Evolutionary conservation across 257 asterid genomes (phyloP).

Genomic region (Nicotiana sylvestris): DNA sequence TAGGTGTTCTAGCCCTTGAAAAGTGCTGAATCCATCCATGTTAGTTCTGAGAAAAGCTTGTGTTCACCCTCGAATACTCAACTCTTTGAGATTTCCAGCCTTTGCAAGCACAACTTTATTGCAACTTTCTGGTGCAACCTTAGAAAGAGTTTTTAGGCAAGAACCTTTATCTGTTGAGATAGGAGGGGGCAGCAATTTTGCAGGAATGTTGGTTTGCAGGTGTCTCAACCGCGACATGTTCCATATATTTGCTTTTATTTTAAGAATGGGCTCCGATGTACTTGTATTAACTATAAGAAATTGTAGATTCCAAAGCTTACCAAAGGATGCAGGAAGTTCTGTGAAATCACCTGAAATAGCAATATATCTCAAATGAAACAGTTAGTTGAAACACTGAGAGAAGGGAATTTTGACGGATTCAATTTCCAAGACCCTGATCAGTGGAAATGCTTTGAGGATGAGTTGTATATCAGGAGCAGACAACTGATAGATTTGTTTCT

Average conservation of each 20-base stretch:
- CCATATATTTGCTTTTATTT: neutral
- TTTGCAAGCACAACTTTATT: constrained; percentile 48
- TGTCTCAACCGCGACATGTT: neutral
- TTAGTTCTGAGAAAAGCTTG: constrained; percentile 20
- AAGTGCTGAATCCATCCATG: constrained; percentile 31
- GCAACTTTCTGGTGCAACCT: constrained; percentile 61
- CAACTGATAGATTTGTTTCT: neutral
- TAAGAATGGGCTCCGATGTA: neutral
- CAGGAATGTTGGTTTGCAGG: constrained; percentile 34
- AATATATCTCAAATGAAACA: constrained; percentile 4
- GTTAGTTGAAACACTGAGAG: neutral
- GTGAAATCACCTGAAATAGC: neutral
- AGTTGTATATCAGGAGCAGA: neutral
- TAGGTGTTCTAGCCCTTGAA: constrained; percentile 32
- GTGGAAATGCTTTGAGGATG: constrained; percentile 4
- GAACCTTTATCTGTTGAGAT: constrained; percentile 16
- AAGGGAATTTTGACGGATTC: neutral
- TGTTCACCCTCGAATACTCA: constrained; percentile 49
- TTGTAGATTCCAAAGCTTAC: neutral
- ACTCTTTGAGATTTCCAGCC: constrained; percentile 39
- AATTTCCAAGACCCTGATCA: neutral
- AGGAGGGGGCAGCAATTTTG: constrained; percentile 25
- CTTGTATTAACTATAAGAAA: neutral
- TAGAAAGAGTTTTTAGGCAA: constrained; percentile 49
- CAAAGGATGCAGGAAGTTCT: neutral